Conservation (phyloP, 116 monocot genomes). For the Posidonia oceanica region DNA sequence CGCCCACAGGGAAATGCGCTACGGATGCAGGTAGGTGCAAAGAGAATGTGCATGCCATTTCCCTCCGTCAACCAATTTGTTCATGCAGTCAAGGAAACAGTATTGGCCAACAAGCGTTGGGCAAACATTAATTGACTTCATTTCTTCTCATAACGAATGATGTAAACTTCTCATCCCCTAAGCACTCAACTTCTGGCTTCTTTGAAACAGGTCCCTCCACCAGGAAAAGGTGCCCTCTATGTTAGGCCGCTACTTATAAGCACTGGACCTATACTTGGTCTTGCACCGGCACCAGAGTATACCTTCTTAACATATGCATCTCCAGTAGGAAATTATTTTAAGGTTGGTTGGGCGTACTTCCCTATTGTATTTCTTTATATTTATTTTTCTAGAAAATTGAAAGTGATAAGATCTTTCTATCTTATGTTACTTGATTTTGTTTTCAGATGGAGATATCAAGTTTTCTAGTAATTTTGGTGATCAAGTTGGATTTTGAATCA, state of each 20-base stretch:
- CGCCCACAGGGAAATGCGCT: slow-evolving; percentile 59
- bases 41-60: slow-evolving; percentile 77
- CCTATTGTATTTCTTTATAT: not conserved
- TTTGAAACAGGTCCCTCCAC: slow-evolving; percentile 51
- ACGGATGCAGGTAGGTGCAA: slow-evolving; percentile 54
- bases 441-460: not conserved
- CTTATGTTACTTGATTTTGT: not conserved
- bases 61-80: slow-evolving; percentile 65
- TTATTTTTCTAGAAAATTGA: no score
- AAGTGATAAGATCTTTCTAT: not conserved
- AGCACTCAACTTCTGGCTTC: not conserved
- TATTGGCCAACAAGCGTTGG: slow-evolving; percentile 73
- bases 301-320: slow-evolving; percentile 60
- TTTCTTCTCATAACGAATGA: not conserved
- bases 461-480: not conserved
- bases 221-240: slow-evolving; percentile 71
- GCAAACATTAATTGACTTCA: slow-evolving; percentile 7
- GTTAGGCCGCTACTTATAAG: slow-evolving; percentile 77
- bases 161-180: no score
- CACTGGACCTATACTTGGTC: slow-evolving; percentile 63
- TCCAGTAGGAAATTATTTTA: slow-evolving; percentile 86
- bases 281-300: slow-evolving; percentile 80
- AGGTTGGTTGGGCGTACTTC: slow-evolving; percentile 21
- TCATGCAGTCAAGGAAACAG: slow-evolving; percentile 57
- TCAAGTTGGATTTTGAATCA: no score